phyloP scores from a whole-genome alignment of 2,329 filamentous ascomycete species.

The Claviceps spartinae region DNA sequence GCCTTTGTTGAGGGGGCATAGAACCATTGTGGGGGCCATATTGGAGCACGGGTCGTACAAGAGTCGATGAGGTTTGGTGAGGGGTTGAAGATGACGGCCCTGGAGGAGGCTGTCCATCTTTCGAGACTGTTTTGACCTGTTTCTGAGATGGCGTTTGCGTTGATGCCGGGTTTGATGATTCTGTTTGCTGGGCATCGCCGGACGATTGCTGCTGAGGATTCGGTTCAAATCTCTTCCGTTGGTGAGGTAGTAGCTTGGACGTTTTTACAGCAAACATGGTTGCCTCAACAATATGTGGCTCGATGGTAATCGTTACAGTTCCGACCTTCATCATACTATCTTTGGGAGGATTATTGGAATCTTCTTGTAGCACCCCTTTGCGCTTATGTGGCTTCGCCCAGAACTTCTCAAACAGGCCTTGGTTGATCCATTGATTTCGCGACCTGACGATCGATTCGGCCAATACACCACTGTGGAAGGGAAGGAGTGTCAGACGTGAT shows the following conservation, averaged over 20 bases:
- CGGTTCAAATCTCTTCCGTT: constrained; percentile 10
- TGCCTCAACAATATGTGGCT: constrained; percentile 68
- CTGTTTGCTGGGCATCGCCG: constrained; percentile 10
- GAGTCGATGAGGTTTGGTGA: constrained; percentile 5
- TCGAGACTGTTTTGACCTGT: constrained; percentile 6
- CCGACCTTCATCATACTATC: constrained; percentile 63
- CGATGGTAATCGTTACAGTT: constrained; percentile 59
- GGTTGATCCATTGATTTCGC: constrained; percentile 56
- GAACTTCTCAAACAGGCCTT: constrained; percentile 63
- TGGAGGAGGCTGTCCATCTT: not conserved
- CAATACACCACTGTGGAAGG: constrained; percentile 49
- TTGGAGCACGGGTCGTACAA: constrained; percentile 43
- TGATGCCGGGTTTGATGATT: not conserved
- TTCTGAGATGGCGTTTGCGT: constrained; percentile 10
- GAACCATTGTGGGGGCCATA: constrained; percentile 51
- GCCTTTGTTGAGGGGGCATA: constrained; percentile 40
- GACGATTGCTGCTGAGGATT: constrained; percentile 4
- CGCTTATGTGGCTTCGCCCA: constrained; percentile 61
- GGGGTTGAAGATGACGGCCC: not conserved
- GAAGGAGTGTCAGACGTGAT: not conserved
- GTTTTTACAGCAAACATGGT: constrained; percentile 61
- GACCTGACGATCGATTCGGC: constrained; percentile 61
- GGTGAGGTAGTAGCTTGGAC: constrained; percentile 32
- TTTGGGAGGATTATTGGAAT: constrained; percentile 53
- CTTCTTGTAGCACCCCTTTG: constrained; percentile 50